phyloP scores from a whole-genome alignment of 768 basidiomycete species.

The Asterophora lycoperdoides region DNA sequence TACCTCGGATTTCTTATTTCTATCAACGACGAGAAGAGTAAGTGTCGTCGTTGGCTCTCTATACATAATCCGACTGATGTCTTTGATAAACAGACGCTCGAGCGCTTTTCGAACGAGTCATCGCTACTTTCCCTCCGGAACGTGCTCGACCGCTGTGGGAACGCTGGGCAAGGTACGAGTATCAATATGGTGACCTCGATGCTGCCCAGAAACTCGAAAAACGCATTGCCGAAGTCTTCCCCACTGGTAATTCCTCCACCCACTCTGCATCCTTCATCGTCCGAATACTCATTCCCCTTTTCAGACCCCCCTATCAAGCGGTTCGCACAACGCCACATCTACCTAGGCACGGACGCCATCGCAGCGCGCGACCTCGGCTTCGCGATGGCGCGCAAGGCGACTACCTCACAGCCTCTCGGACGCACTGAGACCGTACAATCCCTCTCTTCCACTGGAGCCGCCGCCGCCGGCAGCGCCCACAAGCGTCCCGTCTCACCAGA shows the following conservation, averaged over 20 bases:
- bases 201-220: constrained; percentile 86
- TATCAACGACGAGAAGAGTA: constrained; percentile 94
- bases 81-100: constrained; percentile 68
- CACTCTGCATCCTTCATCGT: neutral
- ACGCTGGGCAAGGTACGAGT: constrained; percentile 93
- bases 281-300: neutral
- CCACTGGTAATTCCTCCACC: constrained; percentile 54
- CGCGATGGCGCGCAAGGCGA: constrained; percentile 43
- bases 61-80: no score
- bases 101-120: constrained; percentile 89
- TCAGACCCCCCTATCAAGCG: constrained; percentile 87
- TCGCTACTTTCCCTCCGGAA: constrained; percentile 71
- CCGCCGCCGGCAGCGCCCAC: constrained; percentile 34
- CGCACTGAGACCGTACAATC: constrained; percentile 35
- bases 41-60: constrained; percentile 24
- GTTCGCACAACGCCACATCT: constrained; percentile 82
- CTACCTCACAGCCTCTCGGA: constrained; percentile 17
- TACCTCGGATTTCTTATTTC: constrained; percentile 93
- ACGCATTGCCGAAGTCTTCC: constrained; percentile 83
- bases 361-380: constrained; percentile 87
- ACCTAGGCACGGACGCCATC: constrained; percentile 83
- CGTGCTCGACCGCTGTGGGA: constrained; percentile 89
- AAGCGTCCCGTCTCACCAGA: constrained; percentile 15
- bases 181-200: constrained; percentile 89
- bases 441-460: constrained; percentile 26